These are phyloP conservation scores for Coemansia sp. DNA, from an alignment of 192 early-diverging fungal genomes.

Conservation along the genomic window DNA sequence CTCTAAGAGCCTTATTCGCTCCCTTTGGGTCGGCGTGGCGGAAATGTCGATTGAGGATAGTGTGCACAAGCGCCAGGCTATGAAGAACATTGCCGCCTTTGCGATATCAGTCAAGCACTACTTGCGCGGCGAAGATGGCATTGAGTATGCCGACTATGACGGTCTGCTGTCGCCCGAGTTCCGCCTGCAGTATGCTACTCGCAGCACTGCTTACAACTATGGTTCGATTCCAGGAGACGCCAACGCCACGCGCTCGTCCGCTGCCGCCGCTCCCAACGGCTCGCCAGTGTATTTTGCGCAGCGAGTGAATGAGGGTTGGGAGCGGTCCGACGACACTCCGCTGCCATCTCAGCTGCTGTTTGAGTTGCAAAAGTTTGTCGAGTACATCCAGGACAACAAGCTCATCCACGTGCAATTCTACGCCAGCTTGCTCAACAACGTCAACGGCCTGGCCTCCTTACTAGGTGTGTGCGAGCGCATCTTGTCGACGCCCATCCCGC, in stretches of 20 bases:
- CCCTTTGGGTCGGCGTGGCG: constrained; percentile 71
- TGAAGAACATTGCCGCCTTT: constrained; percentile 82
- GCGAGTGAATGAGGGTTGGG: constrained; percentile 40
- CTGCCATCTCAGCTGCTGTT: constrained; percentile 65
- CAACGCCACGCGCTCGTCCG: neutral
- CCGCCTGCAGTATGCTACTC: constrained; percentile 43
- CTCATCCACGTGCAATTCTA: constrained; percentile 42
- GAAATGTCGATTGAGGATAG: constrained; percentile 60
- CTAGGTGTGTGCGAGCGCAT: constrained; percentile 84
- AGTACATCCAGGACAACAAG: constrained; percentile 55
- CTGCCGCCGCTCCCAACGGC: constrained; percentile 9
- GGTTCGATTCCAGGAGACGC: constrained; percentile 24
- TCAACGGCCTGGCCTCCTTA: constrained; percentile 61
- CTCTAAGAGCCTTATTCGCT: constrained; percentile 78
- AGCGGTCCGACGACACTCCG: constrained; percentile 25
- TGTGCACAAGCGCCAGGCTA: constrained; percentile 63
- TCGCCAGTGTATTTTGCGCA: constrained; percentile 18
- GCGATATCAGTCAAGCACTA: constrained; percentile 82
- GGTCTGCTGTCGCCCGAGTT: constrained; percentile 57
- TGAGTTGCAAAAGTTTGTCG: constrained; percentile 63
- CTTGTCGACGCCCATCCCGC: constrained; percentile 81
- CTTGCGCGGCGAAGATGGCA: constrained; percentile 74
- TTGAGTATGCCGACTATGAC: constrained; percentile 71
- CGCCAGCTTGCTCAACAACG: constrained; percentile 48
- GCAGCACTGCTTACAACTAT: constrained; percentile 30